Conservation (phyloP, 148 eudicot species). For the Rhododendron williamsianum region DNA sequence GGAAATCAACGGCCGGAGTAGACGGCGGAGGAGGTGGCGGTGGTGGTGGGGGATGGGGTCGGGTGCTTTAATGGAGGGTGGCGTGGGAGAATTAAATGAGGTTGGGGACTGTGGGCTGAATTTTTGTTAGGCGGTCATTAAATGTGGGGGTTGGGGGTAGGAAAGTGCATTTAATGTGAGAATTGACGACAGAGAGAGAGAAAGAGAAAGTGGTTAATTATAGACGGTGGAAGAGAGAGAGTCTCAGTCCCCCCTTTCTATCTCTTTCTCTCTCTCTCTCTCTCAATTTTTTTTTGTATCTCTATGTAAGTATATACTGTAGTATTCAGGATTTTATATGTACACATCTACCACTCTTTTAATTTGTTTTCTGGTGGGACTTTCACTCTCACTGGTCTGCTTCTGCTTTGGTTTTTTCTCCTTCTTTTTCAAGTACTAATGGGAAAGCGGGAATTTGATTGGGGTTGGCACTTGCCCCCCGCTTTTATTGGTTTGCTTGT, state of each 20-base stretch:
- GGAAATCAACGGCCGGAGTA: background rate
- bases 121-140: slow-evolving; percentile 22
- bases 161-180: slow-evolving; percentile 19
- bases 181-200: background rate
- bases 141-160: slow-evolving; percentile 18
- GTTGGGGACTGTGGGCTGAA: background rate
- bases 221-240: background rate
- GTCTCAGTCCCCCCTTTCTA: background rate
- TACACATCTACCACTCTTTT: background rate
- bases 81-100: slow-evolving; percentile 23
- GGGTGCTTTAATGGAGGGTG: slow-evolving; percentile 26
- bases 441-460: background rate
- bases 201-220: background rate
- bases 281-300: background rate
- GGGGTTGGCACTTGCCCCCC: background rate
- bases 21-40: background rate
- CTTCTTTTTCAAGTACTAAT: background rate
- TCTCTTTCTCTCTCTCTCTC: background rate
- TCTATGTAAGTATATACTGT: background rate
- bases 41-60: slow-evolving; percentile 18
- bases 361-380: background rate
- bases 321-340: background rate
- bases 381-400: background rate
- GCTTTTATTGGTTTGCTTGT: background rate
- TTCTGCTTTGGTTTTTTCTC: background rate